Percentiles rank a stretch among this genome's conserved stretches.
These are phyloP conservation scores for Ophiostoma australiae DNA, from an alignment of 2,329 filamentous ascomycete genomes.

Conservation along the genomic window DNA sequence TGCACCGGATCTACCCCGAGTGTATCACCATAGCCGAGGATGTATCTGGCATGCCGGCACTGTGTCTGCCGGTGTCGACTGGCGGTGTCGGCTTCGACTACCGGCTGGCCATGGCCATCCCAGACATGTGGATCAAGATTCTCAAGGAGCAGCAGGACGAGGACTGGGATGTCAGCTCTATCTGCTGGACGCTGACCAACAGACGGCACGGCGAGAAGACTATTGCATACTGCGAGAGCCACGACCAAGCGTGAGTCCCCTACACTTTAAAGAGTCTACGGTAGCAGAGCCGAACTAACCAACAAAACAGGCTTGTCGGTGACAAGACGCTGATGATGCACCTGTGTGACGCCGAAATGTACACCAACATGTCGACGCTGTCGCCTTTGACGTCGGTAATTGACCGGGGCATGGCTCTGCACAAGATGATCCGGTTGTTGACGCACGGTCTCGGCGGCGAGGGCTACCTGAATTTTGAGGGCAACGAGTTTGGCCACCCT, in stretches of 20 bases:
- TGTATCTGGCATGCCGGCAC: constrained; percentile 96
- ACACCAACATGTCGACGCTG: constrained; percentile 91
- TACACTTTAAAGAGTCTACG: background rate
- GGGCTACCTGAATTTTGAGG: constrained; percentile 97
- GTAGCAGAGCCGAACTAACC: background rate
- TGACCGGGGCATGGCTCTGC: constrained; percentile 81
- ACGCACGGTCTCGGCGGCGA: constrained; percentile 90
- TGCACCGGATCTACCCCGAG: constrained; percentile 83
- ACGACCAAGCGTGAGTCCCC: constrained; percentile 83
- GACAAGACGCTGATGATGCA: constrained; percentile 98
- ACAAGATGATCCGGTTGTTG: constrained; percentile 95
- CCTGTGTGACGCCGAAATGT: constrained; percentile 94
- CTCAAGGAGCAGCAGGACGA: constrained; percentile 88
- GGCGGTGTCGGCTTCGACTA: constrained; percentile 97
- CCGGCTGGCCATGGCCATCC: constrained; percentile 92
- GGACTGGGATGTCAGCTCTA: constrained; percentile 82
- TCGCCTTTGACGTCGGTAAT: constrained; percentile 82
- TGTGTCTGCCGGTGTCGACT: constrained; percentile 78
- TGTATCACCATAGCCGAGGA: constrained; percentile 93
- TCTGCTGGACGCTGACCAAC: constrained; percentile 86
- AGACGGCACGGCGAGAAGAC: constrained; percentile 94
- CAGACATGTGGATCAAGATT: constrained; percentile 99
- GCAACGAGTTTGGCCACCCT: constrained; percentile 97
- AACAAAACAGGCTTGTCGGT: constrained; percentile 67
- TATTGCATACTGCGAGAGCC: constrained; percentile 94